Base-by-base conservation (phyloP, 768 basidiomycete species). In the Pulveroboletus sp. region DNA sequence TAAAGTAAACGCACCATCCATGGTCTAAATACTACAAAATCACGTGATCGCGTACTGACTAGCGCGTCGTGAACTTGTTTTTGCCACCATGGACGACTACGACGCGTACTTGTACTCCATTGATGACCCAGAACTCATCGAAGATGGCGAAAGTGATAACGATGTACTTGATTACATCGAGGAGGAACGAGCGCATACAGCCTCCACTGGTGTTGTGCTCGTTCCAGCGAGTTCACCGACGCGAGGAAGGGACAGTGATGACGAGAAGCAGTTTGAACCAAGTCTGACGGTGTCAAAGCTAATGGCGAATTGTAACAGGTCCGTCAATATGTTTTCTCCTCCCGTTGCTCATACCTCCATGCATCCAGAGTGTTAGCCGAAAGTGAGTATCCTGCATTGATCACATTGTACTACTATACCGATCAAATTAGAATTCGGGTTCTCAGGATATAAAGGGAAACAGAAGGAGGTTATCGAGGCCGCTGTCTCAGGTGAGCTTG, bases 401-500 rank as follows among this genome's bases (percentile, higher is more conserved):
- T 7, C 21, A 0, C 21, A 30, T 14, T 37, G 37, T 37, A 11
- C 17, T 15, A 11, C 10, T 28, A 9, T 7, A 43, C 27, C 31
- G 6, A 39, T 32, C 31, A n/a, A 33, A 24, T 27, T 46, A 90
- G 89, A 78, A 17, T 93, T 93, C 53, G 81, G 84, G 2, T 82
- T 89, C 62, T 54, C 70, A 0, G 74, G 60, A 4, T 93, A 83
- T 61, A 86, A 83, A 67, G 90, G 89, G 32, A 82, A 86, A 57
- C 90, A 93, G 69, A 77, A 80, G 54, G 81, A 84, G 51, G 84
- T 92, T 17, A 76, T 91, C 1, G 77, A 84, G 48, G 84, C 84
- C 8, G 87, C 88, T 3, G 69, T 84, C 27, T 65, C 67, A 56
- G 87, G 89, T 81, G 50, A 17, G 71, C 53, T 6, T 14, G 39